Evolutionary conservation across 371 early-diverging fungal species (phyloP), one percentile per base, ranked within the genome.

Genomic region (Entomophthora muscae): DNA sequence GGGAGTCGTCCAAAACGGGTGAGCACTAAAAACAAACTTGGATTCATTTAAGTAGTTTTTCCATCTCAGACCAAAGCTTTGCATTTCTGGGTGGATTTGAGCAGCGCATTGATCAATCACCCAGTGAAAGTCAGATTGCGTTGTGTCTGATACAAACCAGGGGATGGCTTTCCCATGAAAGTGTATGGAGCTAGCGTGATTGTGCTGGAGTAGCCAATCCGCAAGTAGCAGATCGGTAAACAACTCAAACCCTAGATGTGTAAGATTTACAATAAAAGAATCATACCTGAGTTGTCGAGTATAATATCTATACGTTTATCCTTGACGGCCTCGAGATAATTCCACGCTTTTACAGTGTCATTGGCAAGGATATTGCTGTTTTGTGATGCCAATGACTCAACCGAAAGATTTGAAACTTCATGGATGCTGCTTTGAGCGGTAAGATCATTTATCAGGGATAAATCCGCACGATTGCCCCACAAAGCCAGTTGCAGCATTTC

Each of bases 121-220:
- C 17, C 21, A 83, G 31, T 85, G 76, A 57, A 95, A 81, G 66
- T 95, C 93, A 10, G 71, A 66, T 12, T 76, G 76, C 61, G 88
- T 89, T 31, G 88, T 88, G 67, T 93, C 94, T 2, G 86, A 86
- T 22, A 95, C 94, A 64, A 92, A 95, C 95, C 95, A 97, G 26
- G 94, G 93, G 52, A 89, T 83, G 1, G 78, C 66, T 72, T 95
- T 97, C 66, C 81, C 76, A 67, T 95, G 90, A 69, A 95, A 89
- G 12, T 88, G 79, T 5, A 95, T 73, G 51, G 76, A 67, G 2
- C 66, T 66, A 0, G 88, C 91, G 28, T 78, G 74, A 1, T 82
- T 78, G 0, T 82, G 73, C n/a, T 82, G 82, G 33, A 91, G 69
- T 32, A 95, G 74, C 78, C 83, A 90, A 66, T 91, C 86, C 17